Conservation (phyloP, 2,329 filamentous ascomycete genomes). For the Mycosphaerella arachidis region DNA sequence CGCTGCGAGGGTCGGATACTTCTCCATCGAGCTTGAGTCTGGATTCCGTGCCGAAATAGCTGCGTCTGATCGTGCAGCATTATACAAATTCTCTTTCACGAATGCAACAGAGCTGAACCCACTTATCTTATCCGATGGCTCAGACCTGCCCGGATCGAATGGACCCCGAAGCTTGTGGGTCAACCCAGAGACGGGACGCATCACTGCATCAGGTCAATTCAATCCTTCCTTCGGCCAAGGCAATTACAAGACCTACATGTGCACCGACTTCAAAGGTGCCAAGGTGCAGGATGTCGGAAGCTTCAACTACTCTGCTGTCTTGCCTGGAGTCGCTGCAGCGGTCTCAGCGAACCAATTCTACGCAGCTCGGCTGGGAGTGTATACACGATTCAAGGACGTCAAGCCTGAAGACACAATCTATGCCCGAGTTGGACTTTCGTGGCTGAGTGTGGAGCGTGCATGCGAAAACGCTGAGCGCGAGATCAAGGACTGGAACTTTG, state of each 20-base stretch:
- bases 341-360: slow-evolving; percentile 32
- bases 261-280: slow-evolving; percentile 53
- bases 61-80: slow-evolving; percentile 51
- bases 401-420: slow-evolving; percentile 46
- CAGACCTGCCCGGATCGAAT: slow-evolving; percentile 52
- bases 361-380: slow-evolving; percentile 20
- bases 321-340: slow-evolving; percentile 35
- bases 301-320: slow-evolving; percentile 47
- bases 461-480: slow-evolving; percentile 64
- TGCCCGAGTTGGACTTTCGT: slow-evolving; percentile 63
- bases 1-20: slow-evolving; percentile 56
- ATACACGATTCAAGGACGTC: slow-evolving; percentile 31
- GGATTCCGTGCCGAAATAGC: slow-evolving; percentile 58
- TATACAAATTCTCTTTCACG: slow-evolving; percentile 57
- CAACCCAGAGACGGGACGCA: slow-evolving; percentile 48
- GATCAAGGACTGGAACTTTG: slow-evolving; percentile 62
- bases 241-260: slow-evolving; percentile 54
- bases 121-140: slow-evolving; percentile 54
- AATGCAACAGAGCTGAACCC: slow-evolving; percentile 40
- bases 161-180: slow-evolving; percentile 49
- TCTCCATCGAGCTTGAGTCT: slow-evolving; percentile 52
- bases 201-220: slow-evolving; percentile 56
- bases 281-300: slow-evolving; percentile 52
- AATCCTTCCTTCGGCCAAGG: slow-evolving; percentile 59
- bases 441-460: slow-evolving; percentile 61